phyloP scores from a whole-genome alignment of 768 basidiomycete genomes.

The Coprinopsis sp. region DNA sequence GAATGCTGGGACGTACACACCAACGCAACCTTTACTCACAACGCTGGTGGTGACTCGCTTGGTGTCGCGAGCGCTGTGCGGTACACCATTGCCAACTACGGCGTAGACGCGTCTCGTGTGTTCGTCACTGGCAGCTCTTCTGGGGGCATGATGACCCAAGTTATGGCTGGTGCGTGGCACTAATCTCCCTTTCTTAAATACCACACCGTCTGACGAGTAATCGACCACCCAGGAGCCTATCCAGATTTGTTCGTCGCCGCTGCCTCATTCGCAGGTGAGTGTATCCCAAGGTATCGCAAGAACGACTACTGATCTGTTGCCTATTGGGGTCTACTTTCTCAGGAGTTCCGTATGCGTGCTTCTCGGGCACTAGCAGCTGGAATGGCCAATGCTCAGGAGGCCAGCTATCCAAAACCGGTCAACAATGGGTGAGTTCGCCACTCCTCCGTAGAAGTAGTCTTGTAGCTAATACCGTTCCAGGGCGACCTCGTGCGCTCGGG shows the following conservation, averaged over 20 bases:
- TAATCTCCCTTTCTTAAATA: too few species aligned
- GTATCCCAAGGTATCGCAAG: too few species aligned
- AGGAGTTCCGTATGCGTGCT: slow-evolving; percentile 53
- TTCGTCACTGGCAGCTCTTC: slow-evolving; percentile 50
- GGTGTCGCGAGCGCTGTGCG: slow-evolving; percentile 44
- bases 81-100: slow-evolving; percentile 44
- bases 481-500: too few species aligned
- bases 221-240: too few species aligned
- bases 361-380: slow-evolving; percentile 44
- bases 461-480: too few species aligned
- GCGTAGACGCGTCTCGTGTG: slow-evolving; percentile 42
- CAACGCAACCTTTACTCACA: slow-evolving; percentile 47
- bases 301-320: too few species aligned
- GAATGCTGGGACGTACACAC: slow-evolving; percentile 53
- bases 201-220: too few species aligned
- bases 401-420: slow-evolving; percentile 36
- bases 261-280: too few species aligned
- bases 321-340: too few species aligned
- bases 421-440: slow-evolving; percentile 40
- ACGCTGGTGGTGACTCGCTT: slow-evolving; percentile 51
- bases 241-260: slow-evolving; percentile 50
- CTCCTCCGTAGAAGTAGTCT: background rate
- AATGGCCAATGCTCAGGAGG: slow-evolving; percentile 44
- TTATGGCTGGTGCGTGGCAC: slow-evolving; percentile 47
- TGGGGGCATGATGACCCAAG: slow-evolving; percentile 60